Evolutionary conservation across 2,329 filamentous ascomycete species (phyloP).

Genomic region (Phialophora chinensis): DNA sequence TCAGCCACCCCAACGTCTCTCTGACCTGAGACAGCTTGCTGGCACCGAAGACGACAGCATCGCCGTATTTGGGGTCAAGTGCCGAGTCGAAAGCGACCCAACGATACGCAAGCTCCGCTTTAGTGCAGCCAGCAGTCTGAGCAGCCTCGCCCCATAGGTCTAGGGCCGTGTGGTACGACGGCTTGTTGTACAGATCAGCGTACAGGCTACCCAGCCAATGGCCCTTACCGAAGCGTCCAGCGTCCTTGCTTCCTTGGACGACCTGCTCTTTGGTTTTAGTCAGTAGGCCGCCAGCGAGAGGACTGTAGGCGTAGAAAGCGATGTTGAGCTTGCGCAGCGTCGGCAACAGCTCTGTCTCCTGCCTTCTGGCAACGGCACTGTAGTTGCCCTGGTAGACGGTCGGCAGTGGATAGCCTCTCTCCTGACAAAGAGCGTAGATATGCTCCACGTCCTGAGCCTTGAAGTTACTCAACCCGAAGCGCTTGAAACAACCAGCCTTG

Average conservation of each 20-base stretch:
- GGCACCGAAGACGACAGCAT: slow-evolving; percentile 45
- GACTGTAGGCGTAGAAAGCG: slow-evolving; percentile 41
- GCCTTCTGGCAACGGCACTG: slow-evolving; percentile 45
- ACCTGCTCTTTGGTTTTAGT: slow-evolving; percentile 43
- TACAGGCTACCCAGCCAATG: slow-evolving; percentile 37
- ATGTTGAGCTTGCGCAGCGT: slow-evolving; percentile 45
- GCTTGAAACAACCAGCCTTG: slow-evolving; percentile 42
- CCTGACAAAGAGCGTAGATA: slow-evolving; percentile 45
- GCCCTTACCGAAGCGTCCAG: slow-evolving; percentile 43
- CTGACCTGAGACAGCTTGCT: slow-evolving; percentile 44
- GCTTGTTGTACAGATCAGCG: slow-evolving; percentile 40
- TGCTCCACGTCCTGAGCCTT: slow-evolving; percentile 42
- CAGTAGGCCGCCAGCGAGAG: slow-evolving; percentile 46
- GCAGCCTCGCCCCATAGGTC: slow-evolving; percentile 42
- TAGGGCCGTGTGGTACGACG: slow-evolving; percentile 42
- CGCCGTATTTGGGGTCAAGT: slow-evolving; percentile 41
- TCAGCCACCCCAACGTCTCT: slow-evolving; percentile 39
- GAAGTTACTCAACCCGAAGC: slow-evolving; percentile 49
- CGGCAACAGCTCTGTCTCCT: slow-evolving; percentile 47
- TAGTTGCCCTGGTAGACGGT: slow-evolving; percentile 51
- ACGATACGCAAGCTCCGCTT: slow-evolving; percentile 46
- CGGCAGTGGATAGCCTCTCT: slow-evolving; percentile 45
- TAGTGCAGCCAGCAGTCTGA: slow-evolving; percentile 38
- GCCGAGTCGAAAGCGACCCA: slow-evolving; percentile 45
- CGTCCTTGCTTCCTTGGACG: slow-evolving; percentile 36